Base-by-base conservation (phyloP, 192 early-diverging fungal genomes). In the Haplosporangium gracile region DNA sequence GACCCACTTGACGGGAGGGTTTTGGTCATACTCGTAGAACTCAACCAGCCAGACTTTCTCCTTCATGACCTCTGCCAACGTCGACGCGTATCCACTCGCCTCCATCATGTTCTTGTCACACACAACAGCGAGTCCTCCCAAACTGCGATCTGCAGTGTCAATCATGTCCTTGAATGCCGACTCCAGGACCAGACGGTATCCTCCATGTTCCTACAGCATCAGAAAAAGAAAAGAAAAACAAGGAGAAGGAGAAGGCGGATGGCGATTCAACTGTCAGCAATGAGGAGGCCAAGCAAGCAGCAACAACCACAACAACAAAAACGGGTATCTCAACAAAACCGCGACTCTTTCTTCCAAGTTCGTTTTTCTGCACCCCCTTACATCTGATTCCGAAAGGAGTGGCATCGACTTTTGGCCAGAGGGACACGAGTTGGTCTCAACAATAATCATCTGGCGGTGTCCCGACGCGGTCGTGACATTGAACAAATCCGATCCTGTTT, bases 341-440 rank as follows among this genome's bases (percentile, higher is more conserved):
- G 57, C 24, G 13, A 10, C 49, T 18, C 20, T 6, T 68, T 15
- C 9, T 6, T 43, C 42, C 24, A 16, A 8, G 4, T 29, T 70
- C 20, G 22, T 26, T 26, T 22, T 45, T 77, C 38, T 47, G 39
- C 32, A 65, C 24, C 68, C 11, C 49, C 93, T 89, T 86, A 96
- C 95, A 79, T 97, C 94, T 10, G 93, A 89, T 76, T 96, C 95
- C 10, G 93, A 94, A 18, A 97, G 81, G 4, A 96, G 86, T 15
- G 96, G 96, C 96, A 97, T 97, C 9, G 96, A 97, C 82, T 97
- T 97, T 88, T 95, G 96, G 38, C 96, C 96, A 29, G 95, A 96
- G 7, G 96, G 96, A 76, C 96, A 97, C 60, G 96, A 96, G 87
- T 97, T 97, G 53, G 96, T 97, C 82, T 97, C 96, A 38, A 97